Conservation (phyloP, 805 yeast genomes). For the Tetrapisispora nanseiensis region DNA sequence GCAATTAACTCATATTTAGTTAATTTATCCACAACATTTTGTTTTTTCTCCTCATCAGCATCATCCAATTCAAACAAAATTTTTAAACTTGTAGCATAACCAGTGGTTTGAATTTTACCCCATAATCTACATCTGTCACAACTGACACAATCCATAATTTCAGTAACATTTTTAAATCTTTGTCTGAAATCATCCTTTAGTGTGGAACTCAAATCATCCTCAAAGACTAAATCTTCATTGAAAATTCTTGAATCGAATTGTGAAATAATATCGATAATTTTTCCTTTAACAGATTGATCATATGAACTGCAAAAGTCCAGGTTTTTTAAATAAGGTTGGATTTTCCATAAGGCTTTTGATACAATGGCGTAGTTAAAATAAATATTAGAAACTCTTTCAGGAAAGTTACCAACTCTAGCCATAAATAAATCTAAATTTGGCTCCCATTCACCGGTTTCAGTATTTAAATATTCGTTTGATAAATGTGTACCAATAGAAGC, state of each 20-base stretch:
- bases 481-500: constrained; percentile 91
- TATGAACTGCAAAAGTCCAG: constrained; percentile 40
- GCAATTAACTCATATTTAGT: constrained; percentile 82
- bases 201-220: constrained; percentile 34
- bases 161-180: constrained; percentile 81
- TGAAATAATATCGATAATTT: constrained; percentile 34
- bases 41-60: constrained; percentile 32
- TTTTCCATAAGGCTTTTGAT: constrained; percentile 68
- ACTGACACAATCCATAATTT: constrained; percentile 96
- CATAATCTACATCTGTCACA: constrained; percentile 96
- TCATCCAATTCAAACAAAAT: constrained; percentile 68
- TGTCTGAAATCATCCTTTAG: constrained; percentile 79
- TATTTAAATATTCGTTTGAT: constrained; percentile 69
- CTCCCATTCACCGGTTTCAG: constrained; percentile 66
- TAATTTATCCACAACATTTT: constrained; percentile 46
- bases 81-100: constrained; percentile 94
- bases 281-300: constrained; percentile 37
- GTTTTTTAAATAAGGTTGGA: constrained; percentile 42
- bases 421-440: constrained; percentile 77
- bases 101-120: constrained; percentile 97
- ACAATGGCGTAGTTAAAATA: constrained; percentile 89
- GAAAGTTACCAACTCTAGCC: constrained; percentile 81
- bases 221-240: constrained; percentile 42
- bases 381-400: constrained; percentile 80
- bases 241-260: constrained; percentile 32